Conservation (phyloP, 106 monocot species). For the Apostasia ramifera region DNA sequence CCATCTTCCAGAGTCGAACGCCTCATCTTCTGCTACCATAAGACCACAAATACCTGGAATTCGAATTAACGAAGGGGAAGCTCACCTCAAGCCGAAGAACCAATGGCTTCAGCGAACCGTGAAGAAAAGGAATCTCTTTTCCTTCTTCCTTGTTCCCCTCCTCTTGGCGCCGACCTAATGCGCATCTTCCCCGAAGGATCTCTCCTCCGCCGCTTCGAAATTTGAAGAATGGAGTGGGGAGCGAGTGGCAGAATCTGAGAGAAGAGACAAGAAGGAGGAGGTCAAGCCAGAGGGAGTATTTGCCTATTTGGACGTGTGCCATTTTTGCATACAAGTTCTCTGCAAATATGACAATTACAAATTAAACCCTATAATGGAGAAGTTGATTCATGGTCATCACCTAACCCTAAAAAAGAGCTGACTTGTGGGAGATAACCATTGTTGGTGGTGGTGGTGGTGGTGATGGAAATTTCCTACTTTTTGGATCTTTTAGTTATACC, state of each 20-base stretch:
- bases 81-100: not conserved
- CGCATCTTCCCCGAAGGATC: not conserved
- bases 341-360: not conserved
- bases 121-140: slow-evolving; percentile 2
- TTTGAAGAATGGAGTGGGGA: not conserved
- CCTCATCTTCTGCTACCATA: not conserved
- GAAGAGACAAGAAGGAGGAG: slow-evolving; percentile 4
- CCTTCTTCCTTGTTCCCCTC: slow-evolving; percentile 3
- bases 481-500: slow-evolving; percentile 7
- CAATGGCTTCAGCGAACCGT: not conserved
- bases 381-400: not conserved
- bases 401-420: not conserved
- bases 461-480: not conserved
- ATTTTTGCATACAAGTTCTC: not conserved
- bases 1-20: not conserved
- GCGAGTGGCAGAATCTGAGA: not conserved
- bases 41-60: not conserved
- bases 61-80: not conserved
- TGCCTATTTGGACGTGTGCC: not conserved
- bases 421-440: not conserved
- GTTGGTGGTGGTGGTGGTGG: not conserved
- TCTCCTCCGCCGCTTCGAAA: not conserved
- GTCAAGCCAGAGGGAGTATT: not conserved
- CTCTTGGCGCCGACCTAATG: not conserved
- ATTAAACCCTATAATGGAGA: not conserved